Conservation (phyloP, 2,329 filamentous ascomycete species). For the Alternaria atra region DNA sequence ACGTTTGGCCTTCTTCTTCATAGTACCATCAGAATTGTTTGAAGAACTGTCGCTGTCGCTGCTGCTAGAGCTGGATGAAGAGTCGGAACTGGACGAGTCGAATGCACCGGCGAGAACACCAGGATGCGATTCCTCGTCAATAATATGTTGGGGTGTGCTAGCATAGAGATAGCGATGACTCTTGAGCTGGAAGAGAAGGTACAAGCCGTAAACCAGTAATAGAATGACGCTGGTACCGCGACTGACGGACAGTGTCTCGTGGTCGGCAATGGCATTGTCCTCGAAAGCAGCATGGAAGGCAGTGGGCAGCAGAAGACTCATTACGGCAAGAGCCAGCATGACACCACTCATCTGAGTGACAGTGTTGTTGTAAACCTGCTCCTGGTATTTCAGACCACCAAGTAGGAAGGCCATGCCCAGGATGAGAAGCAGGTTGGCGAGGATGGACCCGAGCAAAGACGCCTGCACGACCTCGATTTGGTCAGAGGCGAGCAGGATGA, state of each 20-base stretch:
- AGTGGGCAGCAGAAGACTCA: conserved; percentile 87
- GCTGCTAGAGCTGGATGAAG: conserved; percentile 54
- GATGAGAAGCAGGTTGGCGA: conserved; percentile 87
- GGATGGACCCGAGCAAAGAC: conserved; percentile 85
- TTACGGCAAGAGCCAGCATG: conserved; percentile 87
- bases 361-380: conserved; percentile 95
- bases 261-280: conserved; percentile 69
- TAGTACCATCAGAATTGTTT: conserved; percentile 72
- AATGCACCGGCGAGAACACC: conserved; percentile 85
- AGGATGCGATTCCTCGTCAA: conserved; percentile 89
- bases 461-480: conserved; percentile 93
- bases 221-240: conserved; percentile 89
- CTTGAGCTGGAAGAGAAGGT: conserved; percentile 89
- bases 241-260: conserved; percentile 80
- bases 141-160: conserved; percentile 88
- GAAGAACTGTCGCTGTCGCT: conserved; percentile 73
- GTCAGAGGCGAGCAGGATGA: conserved; percentile 61
- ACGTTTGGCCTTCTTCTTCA: conserved; percentile 77
- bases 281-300: conserved; percentile 91
- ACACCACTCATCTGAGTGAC: conserved; percentile 97
- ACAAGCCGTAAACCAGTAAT: conserved; percentile 81
- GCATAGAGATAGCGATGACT: conserved; percentile 92
- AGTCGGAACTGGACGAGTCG: conserved; percentile 70
- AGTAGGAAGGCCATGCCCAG: conserved; percentile 91
- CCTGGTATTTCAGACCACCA: conserved; percentile 84